Evolutionary conservation across 345 rosid genomes (phyloP).

Genomic region (Zanthoxylum bungeanum): DNA sequence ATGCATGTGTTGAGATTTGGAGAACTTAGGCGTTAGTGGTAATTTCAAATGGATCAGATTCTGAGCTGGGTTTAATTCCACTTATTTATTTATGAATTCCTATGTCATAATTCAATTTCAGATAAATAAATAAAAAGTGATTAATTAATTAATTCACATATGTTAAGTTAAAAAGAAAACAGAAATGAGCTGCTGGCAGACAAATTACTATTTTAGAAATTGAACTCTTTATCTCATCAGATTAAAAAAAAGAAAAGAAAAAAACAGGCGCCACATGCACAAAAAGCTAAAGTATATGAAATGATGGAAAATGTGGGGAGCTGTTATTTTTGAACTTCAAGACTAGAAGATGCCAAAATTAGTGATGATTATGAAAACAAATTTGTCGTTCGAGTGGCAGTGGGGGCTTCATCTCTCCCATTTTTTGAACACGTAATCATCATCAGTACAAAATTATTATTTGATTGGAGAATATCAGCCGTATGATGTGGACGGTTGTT

Average conservation of each 20-base stretch:
- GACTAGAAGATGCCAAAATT: slow-evolving; percentile 24
- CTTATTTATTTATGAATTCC: too few relatives aligned
- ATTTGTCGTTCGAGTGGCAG: slow-evolving; percentile 32
- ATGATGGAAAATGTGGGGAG: slow-evolving; percentile 23
- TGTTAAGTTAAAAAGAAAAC: too few relatives aligned
- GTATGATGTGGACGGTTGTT: neutral
- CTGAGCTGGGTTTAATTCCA: too few relatives aligned
- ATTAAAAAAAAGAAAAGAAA: neutral
- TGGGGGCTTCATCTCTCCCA: neutral
- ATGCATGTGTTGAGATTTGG: too few relatives aligned
- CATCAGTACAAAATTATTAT: neutral
- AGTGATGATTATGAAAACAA: slow-evolving; percentile 12
- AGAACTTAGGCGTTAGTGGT: too few relatives aligned
- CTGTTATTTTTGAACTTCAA: slow-evolving; percentile 2
- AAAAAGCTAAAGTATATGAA: slow-evolving; percentile 14
- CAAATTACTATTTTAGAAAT: neutral
- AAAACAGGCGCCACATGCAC: neutral
- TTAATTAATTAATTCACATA: too few relatives aligned
- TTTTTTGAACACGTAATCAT: slow-evolving; percentile 14
- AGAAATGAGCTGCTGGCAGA: neutral
- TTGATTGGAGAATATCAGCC: neutral
- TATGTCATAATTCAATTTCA: too few relatives aligned
- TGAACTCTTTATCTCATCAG: neutral
- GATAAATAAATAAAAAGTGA: too few relatives aligned
- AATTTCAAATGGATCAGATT: too few relatives aligned